Percentiles rank a stretch among this genome's conserved stretches.
Evolutionary conservation across 1,139 yeast genomes (phyloP).

Genomic region (Pichia sp.): DNA sequence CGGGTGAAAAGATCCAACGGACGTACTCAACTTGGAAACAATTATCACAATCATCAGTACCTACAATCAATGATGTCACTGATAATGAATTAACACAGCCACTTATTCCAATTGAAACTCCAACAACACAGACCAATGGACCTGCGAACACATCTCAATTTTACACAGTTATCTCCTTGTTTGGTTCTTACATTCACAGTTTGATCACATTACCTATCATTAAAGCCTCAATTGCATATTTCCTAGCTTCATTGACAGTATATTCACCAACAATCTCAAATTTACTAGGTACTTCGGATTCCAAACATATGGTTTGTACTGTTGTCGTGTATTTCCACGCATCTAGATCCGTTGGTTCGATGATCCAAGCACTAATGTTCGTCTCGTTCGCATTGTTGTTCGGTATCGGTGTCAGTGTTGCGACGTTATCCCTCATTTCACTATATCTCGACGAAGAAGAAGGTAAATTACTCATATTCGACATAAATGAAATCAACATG

Average conservation of each 20-base stretch:
- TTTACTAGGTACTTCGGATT: constrained; percentile 64
- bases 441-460: constrained; percentile 27
- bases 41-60: neutral
- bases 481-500: neutral
- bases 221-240: constrained; percentile 71
- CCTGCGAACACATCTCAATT: neutral
- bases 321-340: constrained; percentile 87
- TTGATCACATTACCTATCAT: constrained; percentile 35
- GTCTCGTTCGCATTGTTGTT: constrained; percentile 55
- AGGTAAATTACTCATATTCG: neutral
- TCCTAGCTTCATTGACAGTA: constrained; percentile 74
- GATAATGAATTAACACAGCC: neutral
- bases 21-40: constrained; percentile 28
- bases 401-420: constrained; percentile 54
- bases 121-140: neutral
- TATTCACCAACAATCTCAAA: constrained; percentile 57
- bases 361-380: constrained; percentile 71
- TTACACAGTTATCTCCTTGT: constrained; percentile 2
- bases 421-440: constrained; percentile 55
- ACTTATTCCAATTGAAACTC: neutral
- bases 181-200: constrained; percentile 4
- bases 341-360: constrained; percentile 73
- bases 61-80: neutral
- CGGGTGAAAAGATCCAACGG: constrained; percentile 29
- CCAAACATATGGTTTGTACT: constrained; percentile 81